These are phyloP conservation scores for Forsythia suspensa DNA, from an alignment of 257 asterid species.

Conservation along the genomic window DNA sequence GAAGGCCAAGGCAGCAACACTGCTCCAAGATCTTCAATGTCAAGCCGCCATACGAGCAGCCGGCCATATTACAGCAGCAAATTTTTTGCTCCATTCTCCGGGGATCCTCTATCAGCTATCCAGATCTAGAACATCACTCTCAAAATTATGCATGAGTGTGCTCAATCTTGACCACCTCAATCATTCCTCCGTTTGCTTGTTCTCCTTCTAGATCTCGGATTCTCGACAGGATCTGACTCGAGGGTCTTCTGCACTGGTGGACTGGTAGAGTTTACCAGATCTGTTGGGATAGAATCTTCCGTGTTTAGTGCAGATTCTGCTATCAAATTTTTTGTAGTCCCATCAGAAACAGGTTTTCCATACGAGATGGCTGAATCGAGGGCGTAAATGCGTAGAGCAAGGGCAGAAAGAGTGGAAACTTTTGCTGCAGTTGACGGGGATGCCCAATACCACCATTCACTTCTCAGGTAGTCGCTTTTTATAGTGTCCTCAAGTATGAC, in stretches of 20 bases:
- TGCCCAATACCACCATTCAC: conserved; percentile 96
- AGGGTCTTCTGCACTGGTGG: conserved; percentile 48
- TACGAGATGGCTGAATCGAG: conserved; percentile 80
- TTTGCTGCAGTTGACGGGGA: conserved; percentile 87
- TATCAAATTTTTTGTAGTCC: conserved; percentile 26
- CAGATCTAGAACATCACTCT: background rate
- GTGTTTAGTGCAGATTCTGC: conserved; percentile 42
- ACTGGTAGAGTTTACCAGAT: conserved; percentile 38
- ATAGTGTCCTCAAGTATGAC: conserved; percentile 74
- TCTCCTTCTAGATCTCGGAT: conserved; percentile 71
- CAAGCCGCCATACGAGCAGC: background rate
- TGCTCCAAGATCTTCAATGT: background rate
- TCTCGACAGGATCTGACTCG: conserved; percentile 57
- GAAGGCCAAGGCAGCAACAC: background rate
- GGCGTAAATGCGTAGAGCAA: conserved; percentile 76
- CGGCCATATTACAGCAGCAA: conserved; percentile 3
- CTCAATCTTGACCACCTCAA: conserved; percentile 31
- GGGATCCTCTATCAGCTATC: background rate
- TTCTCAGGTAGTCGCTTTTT: conserved; percentile 60
- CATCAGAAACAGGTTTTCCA: conserved; percentile 47
- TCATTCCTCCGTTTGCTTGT: conserved; percentile 69
- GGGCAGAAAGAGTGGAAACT: conserved; percentile 71
- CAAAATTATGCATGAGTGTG: background rate
- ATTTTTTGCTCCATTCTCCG: background rate
- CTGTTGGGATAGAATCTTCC: conserved; percentile 37